phyloP scores from a whole-genome alignment of 2,329 filamentous ascomycete species.

The Hyphodiscus sp. region DNA sequence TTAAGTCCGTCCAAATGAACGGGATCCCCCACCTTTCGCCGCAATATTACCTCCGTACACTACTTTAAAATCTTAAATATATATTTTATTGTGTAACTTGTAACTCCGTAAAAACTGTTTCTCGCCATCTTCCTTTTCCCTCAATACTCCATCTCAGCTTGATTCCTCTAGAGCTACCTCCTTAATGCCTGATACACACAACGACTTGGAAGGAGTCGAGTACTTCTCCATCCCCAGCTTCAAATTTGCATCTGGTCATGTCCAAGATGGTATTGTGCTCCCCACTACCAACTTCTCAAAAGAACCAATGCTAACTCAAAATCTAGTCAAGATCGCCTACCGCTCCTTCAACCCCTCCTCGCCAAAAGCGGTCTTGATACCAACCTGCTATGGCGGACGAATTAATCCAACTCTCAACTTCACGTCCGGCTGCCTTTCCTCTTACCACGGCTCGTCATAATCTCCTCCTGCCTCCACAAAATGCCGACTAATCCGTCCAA shows the following conservation, averaged over 20 bases:
- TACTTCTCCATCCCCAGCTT: slow-evolving; percentile 33
- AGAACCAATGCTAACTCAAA: not conserved
- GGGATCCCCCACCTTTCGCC: not conserved
- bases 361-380: slow-evolving; percentile 37
- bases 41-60: not conserved
- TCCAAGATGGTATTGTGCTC: not conserved
- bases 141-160: not conserved
- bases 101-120: not conserved
- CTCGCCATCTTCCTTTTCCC: not conserved
- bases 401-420: slow-evolving; percentile 45
- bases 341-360: slow-evolving; percentile 35
- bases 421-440: slow-evolving; percentile 34
- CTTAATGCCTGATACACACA: slow-evolving; percentile 11
- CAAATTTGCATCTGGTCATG: slow-evolving; percentile 31
- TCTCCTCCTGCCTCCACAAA: too few relatives aligned
- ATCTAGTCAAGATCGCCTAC: slow-evolving; percentile 29
- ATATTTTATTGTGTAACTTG: too few relatives aligned
- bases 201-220: slow-evolving; percentile 26
- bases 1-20: not conserved
- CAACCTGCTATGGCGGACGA: slow-evolving; percentile 48
- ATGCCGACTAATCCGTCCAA: too few relatives aligned
- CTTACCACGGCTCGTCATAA: slow-evolving; percentile 27
- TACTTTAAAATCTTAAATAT: not conserved
- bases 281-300: not conserved
- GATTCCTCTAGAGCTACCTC: not conserved